Evolutionary conservation across 805 yeast species (phyloP).

Genomic region (Citeromyces nyonsensis): DNA sequence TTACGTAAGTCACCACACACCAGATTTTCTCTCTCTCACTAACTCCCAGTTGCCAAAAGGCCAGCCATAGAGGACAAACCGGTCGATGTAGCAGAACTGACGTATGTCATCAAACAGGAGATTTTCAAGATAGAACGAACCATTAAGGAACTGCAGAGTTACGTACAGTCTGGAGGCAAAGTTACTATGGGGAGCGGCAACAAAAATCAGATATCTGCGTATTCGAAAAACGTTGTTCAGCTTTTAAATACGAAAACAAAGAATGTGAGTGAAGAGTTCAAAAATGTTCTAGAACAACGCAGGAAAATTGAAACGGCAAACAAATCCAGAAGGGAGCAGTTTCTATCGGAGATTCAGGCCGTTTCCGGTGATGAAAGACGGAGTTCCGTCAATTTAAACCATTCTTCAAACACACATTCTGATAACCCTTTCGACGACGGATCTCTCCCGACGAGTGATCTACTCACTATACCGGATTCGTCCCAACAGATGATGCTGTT

Average conservation of each 20-base stretch:
- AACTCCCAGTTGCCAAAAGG: slow-evolving; percentile 56
- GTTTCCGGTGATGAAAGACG: too few species aligned
- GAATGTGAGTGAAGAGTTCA: slow-evolving; percentile 84
- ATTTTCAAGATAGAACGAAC: slow-evolving; percentile 67
- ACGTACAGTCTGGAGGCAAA: slow-evolving; percentile 20
- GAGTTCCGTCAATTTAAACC: slow-evolving; percentile 6
- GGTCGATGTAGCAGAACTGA: slow-evolving; percentile 81
- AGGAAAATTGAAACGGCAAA: slow-evolving; percentile 72
- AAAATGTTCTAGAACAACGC: slow-evolving; percentile 75
- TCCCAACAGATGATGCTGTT: slow-evolving; percentile 68
- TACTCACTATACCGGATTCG: slow-evolving; percentile 68
- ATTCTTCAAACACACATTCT: slow-evolving; percentile 8
- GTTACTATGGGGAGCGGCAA: slow-evolving; percentile 15
- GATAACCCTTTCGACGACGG: slow-evolving; percentile 21
- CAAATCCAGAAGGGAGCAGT: slow-evolving; percentile 72
- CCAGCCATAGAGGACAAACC: slow-evolving; percentile 92
- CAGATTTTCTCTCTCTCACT: neutral
- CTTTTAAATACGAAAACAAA: slow-evolving; percentile 80
- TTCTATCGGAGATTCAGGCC: slow-evolving; percentile 37
- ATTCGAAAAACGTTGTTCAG: slow-evolving; percentile 77
- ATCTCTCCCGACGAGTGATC: slow-evolving; percentile 15
- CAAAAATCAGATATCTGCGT: slow-evolving; percentile 43
- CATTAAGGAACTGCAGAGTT: slow-evolving; percentile 44
- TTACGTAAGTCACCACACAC: slow-evolving; percentile 9
- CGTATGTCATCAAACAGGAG: slow-evolving; percentile 78